Evolutionary conservation across 2,329 filamentous ascomycete species (phyloP), one percentile per base, ranked within the genome.

Genomic region (Tolypocladium sp.): DNA sequence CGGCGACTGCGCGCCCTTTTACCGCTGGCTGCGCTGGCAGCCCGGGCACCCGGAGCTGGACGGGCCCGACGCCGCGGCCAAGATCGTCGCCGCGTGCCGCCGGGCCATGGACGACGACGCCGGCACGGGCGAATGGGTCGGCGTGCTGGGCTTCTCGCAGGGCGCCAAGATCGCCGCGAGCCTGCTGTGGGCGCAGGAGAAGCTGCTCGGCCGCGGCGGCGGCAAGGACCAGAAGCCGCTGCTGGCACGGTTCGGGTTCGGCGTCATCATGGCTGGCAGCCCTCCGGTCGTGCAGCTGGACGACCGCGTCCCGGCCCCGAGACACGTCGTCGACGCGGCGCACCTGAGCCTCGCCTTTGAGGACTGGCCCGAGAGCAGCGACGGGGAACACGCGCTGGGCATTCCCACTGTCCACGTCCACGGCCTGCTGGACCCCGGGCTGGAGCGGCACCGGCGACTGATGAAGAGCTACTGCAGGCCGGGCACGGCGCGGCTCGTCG

Each of bases 61-160:
- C 61, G 65, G 68, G 7, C 66, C 68, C 2, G 27, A 35, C 1
- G 76, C 75, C 22, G 68, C 76, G 12, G 68, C 69, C 44, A 71
- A 75, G 61, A 75, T 80, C 57, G 70, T 78, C 57, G 63, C 66
- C 46, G 59, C 69, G n/a, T 69, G 80, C 27, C 68, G 67, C 38
- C 63, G 61, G 4, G 79, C 80, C 35, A 85, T 87, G 79, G 73
- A 75, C 12, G 72, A 68, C 6, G 83, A 87, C 66, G 72, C 81
- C 63, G 83, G 76, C 2, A 78, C 74, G 0, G 85, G 86, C 0
- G 72, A 77, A 15, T 87, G 83, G 79, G 81, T 86, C 12, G 86
- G 75, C 0, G 62, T 88, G 12, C 65, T 89, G 56, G 86, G 86
- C 0, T 89, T 89, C 70, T 87, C 84, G 57, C 86, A 89, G 68